A percentile compares a stretch with the other conserved stretches of the same genome.
phyloP scores from a whole-genome alignment of 2,329 filamentous ascomycete genomes.

The Fusarium sp. region DNA sequence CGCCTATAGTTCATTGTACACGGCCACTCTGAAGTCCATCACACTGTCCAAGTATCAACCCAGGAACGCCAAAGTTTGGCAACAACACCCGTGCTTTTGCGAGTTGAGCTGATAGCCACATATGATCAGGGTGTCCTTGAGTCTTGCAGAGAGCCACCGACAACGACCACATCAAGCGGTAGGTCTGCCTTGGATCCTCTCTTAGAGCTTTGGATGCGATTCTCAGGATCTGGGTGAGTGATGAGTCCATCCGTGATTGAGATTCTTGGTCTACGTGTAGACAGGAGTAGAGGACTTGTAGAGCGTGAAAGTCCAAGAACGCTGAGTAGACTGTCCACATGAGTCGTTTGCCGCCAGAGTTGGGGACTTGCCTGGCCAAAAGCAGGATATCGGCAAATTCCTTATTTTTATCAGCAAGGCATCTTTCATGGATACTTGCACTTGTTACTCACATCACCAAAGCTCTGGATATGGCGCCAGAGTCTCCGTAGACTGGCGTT shows the following conservation, averaged over 20 bases:
- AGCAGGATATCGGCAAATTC: conserved; percentile 38
- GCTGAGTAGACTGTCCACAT: conserved; percentile 41
- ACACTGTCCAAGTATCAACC: conserved; percentile 18
- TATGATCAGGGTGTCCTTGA: neutral
- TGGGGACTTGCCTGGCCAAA: neutral
- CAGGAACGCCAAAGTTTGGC: conserved; percentile 33
- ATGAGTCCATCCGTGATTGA: neutral
- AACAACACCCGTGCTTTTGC: conserved; percentile 19
- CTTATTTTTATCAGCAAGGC: no score
- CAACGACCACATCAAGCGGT: conserved; percentile 40
- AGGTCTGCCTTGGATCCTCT: conserved; percentile 32
- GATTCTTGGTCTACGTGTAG: conserved; percentile 1
- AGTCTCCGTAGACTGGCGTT: neutral
- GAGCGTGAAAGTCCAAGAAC: conserved; percentile 33
- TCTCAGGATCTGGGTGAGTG: conserved; percentile 17
- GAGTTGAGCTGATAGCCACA: conserved; percentile 32
- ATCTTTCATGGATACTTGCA: no score
- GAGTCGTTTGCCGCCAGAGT: conserved; percentile 31
- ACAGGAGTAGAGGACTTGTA: conserved; percentile 22
- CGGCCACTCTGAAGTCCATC: neutral
- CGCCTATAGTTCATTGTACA: neutral
- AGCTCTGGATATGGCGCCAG: conserved; percentile 24
- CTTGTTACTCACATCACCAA: no score
- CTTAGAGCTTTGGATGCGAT: conserved; percentile 33
- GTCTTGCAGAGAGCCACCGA: conserved; percentile 32